These are phyloP conservation scores for Cokeromyces recurvatus DNA, from an alignment of 371 early-diverging fungal species.

Conservation along the genomic window DNA sequence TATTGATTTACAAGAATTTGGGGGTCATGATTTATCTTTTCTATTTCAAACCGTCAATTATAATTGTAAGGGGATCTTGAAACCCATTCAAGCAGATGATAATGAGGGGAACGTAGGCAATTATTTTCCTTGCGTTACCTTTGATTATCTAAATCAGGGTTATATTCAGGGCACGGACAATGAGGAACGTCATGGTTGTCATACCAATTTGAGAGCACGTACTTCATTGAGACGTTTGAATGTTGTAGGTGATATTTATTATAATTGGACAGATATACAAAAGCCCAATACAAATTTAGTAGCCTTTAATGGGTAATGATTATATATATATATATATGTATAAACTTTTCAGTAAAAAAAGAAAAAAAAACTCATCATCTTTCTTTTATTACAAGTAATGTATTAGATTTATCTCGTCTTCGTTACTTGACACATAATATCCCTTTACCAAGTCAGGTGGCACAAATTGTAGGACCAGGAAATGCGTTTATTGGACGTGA, in stretches of 20 bases:
- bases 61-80: slow-evolving; percentile 63
- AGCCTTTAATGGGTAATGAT: slow-evolving; percentile 68
- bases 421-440: slow-evolving; percentile 41
- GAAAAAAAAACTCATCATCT: no score
- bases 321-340: no score
- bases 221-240: slow-evolving; percentile 40
- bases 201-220: slow-evolving; percentile 48
- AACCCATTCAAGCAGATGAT: slow-evolving; percentile 39
- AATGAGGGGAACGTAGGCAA: slow-evolving; percentile 50
- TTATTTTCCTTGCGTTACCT: slow-evolving; percentile 73
- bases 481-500: slow-evolving; percentile 57
- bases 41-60: slow-evolving; percentile 74
- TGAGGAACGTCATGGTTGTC: slow-evolving; percentile 61
- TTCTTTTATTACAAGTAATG: no score
- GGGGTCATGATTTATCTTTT: slow-evolving; percentile 70
- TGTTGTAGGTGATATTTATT: slow-evolving; percentile 63
- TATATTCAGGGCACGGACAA: slow-evolving; percentile 52
- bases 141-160: slow-evolving; percentile 35
- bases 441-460: slow-evolving; percentile 36
- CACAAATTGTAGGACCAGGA: slow-evolving; percentile 43
- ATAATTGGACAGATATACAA: slow-evolving; percentile 70
- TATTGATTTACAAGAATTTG: slow-evolving; percentile 55
- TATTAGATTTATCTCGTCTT: slow-evolving; percentile 46
- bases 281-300: slow-evolving; percentile 50
- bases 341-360: no score